phyloP scores from a whole-genome alignment of 2,329 filamentous ascomycete genomes.

The Pseudogymnoascus sp. region DNA sequence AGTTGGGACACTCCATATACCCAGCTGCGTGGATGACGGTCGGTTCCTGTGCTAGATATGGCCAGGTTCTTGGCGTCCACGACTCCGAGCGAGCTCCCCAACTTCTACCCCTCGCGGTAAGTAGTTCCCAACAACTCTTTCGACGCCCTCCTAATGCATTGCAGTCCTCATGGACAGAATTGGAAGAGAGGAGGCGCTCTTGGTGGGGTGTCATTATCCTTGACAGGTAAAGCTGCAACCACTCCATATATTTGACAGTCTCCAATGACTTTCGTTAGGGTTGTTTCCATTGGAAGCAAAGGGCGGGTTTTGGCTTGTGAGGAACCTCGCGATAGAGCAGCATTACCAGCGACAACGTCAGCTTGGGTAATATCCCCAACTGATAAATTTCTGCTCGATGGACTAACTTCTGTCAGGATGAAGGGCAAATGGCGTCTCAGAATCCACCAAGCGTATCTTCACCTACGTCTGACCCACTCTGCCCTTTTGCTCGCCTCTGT shows the following conservation, averaged over 20 bases:
- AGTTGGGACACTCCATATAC: conserved; percentile 41
- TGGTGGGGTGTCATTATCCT: conserved; percentile 43
- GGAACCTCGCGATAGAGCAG: conserved; percentile 22
- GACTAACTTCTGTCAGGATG: conserved; percentile 25
- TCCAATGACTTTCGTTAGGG: conserved; percentile 19
- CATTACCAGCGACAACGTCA: conserved; percentile 28
- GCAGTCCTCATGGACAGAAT: conserved; percentile 38
- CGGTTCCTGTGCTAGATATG: conserved; percentile 37
- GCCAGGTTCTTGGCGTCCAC: conserved; percentile 38
- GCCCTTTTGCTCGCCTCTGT: conserved; percentile 43
- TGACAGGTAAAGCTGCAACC: conserved; percentile 31
- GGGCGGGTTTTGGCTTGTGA: conserved; percentile 24
- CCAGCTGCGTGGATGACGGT: conserved; percentile 42
- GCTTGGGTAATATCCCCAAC: conserved; percentile 31
- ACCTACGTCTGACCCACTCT: conserved; percentile 37
- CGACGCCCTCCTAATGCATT: not conserved
- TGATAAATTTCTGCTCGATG: not conserved
- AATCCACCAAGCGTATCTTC: conserved; percentile 25
- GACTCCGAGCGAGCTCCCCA: conserved; percentile 29
- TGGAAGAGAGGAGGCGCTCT: conserved; percentile 37
- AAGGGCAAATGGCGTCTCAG: conserved; percentile 29
- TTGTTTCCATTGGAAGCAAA: conserved; percentile 26
- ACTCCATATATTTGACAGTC: not conserved
- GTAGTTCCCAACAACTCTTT: conserved; percentile 13
- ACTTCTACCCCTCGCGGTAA: conserved; percentile 32